These are phyloP conservation scores for Dioscorea dumetorum DNA, from an alignment of 106 monocot genomes.

Conservation along the genomic window DNA sequence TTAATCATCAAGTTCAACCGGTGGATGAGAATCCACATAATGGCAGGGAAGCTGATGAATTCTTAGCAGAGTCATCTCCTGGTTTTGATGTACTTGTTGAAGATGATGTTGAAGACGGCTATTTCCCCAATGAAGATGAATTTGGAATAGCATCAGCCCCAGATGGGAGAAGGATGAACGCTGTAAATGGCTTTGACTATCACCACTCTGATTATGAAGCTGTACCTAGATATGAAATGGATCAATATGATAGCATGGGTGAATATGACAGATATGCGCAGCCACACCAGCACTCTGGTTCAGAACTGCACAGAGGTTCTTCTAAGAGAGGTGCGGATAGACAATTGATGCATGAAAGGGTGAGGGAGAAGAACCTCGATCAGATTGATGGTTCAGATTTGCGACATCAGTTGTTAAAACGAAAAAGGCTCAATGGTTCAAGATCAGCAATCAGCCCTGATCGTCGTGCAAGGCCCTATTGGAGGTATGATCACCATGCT, in stretches of 20 bases:
- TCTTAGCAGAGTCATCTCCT: constrained; percentile 60
- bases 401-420: constrained; percentile 60
- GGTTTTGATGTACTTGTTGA: constrained; percentile 69
- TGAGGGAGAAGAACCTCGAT: constrained; percentile 13
- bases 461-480: constrained; percentile 9
- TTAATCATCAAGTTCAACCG: constrained; percentile 13
- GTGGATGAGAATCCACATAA: constrained; percentile 26
- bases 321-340: constrained; percentile 36
- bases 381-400: constrained; percentile 58
- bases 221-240: constrained; percentile 25
- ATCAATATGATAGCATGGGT: constrained; percentile 21
- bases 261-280: constrained; percentile 32
- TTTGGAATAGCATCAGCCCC: constrained; percentile 15
- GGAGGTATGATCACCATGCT: constrained; percentile 15
- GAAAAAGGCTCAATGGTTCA: constrained; percentile 51
- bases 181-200: constrained; percentile 30
- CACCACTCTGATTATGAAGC: constrained; percentile 25
- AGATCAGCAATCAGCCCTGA: constrained; percentile 25
- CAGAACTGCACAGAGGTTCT: constrained; percentile 23
- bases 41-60: constrained; percentile 49
- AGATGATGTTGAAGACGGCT: constrained; percentile 32
- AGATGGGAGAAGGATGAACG: constrained; percentile 9
- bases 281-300: constrained; percentile 8
- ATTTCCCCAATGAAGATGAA: constrained; percentile 38
- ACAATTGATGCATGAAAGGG: constrained; percentile 20